These are phyloP conservation scores for Colletotrichum siamense DNA, from an alignment of 2,329 filamentous ascomycete genomes.

Conservation along the genomic window DNA sequence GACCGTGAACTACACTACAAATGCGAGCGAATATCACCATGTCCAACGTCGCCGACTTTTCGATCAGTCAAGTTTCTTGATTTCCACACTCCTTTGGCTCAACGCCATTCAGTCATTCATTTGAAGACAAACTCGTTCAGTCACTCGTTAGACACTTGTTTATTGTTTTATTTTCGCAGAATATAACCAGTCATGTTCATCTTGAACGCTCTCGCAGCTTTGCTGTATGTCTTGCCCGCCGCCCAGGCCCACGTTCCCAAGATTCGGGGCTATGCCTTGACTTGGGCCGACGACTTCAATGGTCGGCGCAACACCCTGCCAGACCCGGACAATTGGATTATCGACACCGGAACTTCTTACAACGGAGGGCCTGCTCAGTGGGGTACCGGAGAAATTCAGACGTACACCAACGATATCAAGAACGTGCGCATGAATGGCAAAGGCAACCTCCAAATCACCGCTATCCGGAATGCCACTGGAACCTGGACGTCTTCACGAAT, in stretches of 20 bases:
- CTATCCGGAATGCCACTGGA: slow-evolving; percentile 24
- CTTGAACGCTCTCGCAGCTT: background rate
- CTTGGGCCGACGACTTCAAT: background rate
- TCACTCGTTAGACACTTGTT: background rate
- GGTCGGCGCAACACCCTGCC: slow-evolving; percentile 27
- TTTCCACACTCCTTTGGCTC: background rate
- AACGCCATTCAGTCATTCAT: background rate
- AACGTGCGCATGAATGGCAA: slow-evolving; percentile 44
- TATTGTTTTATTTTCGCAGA: background rate
- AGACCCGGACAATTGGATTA: slow-evolving; percentile 44
- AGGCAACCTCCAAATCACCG: slow-evolving; percentile 21
- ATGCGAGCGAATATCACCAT: background rate
- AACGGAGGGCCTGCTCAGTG: slow-evolving; percentile 47
- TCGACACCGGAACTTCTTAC: slow-evolving; percentile 49
- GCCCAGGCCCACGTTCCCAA: background rate
- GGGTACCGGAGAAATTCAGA: slow-evolving; percentile 54
- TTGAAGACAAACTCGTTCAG: background rate
- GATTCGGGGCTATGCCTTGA: background rate
- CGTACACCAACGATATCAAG: slow-evolving; percentile 41
- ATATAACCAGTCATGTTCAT: background rate
- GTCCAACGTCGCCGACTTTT: background rate
- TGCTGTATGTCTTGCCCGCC: background rate
- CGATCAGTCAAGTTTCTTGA: background rate
- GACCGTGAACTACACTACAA: background rate
- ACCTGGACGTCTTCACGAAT: slow-evolving; percentile 51